Percentiles rank a stretch among this genome's conserved stretches.
phyloP scores from a whole-genome alignment of 306 rosid species.

The Gastrolobium bilobum region DNA sequence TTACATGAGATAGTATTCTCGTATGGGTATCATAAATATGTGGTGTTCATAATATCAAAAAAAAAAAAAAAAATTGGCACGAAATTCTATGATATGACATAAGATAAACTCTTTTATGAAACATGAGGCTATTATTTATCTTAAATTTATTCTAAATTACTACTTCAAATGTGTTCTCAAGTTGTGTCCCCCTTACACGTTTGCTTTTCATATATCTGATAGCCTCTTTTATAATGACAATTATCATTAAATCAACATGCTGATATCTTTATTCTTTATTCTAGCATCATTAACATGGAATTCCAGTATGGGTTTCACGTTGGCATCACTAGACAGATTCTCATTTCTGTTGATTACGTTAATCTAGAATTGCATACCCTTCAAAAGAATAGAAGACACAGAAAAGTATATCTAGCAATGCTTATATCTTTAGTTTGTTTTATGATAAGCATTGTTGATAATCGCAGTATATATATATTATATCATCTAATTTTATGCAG shows the following conservation, averaged over 20 bases:
- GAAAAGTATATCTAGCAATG: not conserved
- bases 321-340: slow-evolving; percentile 21
- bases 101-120: too few species aligned
- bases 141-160: slow-evolving; percentile 1
- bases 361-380: not conserved
- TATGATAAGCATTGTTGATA: slow-evolving; percentile 18
- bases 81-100: too few species aligned
- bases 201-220: not conserved
- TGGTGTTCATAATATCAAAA: too few species aligned
- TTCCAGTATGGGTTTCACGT: slow-evolving; percentile 11
- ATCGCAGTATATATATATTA: slow-evolving; percentile 30
- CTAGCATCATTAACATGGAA: not conserved
- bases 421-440: slow-evolving; percentile 1
- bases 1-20: too few species aligned
- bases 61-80: too few species aligned
- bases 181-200: not conserved
- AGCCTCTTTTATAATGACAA: not conserved
- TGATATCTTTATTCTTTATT: slow-evolving; percentile 19
- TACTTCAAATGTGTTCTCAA: not conserved
- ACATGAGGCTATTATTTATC: too few species aligned
- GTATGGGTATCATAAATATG: too few species aligned
- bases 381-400: not conserved
- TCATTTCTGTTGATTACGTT: not conserved
- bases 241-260: not conserved
- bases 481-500: slow-evolving; percentile 63